Evolutionary conservation across 345 rosid genomes (phyloP).

Genomic region (Sisymbrium altissimum): DNA sequence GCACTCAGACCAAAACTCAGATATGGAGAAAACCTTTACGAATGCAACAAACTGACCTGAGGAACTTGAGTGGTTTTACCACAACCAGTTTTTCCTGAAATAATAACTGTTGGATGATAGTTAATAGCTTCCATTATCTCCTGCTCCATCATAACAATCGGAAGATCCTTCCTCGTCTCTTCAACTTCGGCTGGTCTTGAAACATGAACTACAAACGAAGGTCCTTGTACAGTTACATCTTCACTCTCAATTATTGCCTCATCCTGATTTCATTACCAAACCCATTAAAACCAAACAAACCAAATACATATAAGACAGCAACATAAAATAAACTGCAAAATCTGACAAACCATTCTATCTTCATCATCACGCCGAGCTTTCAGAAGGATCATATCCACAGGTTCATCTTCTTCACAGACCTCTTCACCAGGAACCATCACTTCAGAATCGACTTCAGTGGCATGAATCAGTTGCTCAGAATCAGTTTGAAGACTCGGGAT

Average conservation of each 20-base stretch:
- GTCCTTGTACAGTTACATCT: slow-evolving; percentile 30
- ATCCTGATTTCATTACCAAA: slow-evolving; percentile 38
- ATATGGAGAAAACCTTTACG: neutral
- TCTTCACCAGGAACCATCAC: slow-evolving; percentile 31
- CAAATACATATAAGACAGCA: neutral
- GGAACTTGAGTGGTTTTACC: slow-evolving; percentile 99
- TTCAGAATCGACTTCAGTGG: slow-evolving; percentile 11
- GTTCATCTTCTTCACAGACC: slow-evolving; percentile 21
- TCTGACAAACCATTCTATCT: slow-evolving; percentile 37
- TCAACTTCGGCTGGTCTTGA: slow-evolving; percentile 71
- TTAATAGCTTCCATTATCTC: slow-evolving; percentile 95
- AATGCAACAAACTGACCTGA: slow-evolving; percentile 52
- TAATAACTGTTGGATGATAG: slow-evolving; percentile 52
- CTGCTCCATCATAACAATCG: slow-evolving; percentile 97
- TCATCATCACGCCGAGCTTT: slow-evolving; percentile 15
- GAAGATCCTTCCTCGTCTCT: slow-evolving; percentile 73
- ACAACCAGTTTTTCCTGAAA: slow-evolving; percentile 93
- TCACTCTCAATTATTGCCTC: slow-evolving; percentile 26
- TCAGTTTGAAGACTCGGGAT: neutral
- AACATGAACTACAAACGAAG: slow-evolving; percentile 66
- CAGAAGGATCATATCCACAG: slow-evolving; percentile 1
- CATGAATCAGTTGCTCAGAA: neutral
- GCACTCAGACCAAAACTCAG: neutral
- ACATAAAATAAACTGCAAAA: neutral
- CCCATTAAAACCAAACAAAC: neutral